Evolutionary conservation across 2,329 filamentous ascomycete genomes (phyloP).

Genomic region (Ophidiomyces ophidiicola): DNA sequence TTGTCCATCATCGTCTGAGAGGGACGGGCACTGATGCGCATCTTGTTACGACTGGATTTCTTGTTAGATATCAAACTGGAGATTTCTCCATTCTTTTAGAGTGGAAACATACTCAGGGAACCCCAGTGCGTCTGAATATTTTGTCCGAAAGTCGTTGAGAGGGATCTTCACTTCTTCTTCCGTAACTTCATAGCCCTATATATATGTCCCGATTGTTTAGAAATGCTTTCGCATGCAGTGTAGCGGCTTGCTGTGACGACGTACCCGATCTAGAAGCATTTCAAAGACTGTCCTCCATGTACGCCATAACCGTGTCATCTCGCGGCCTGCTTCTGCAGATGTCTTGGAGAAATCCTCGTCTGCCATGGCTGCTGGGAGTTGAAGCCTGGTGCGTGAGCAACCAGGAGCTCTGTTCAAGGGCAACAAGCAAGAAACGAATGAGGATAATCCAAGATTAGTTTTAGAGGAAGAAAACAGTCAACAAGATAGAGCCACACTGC

Average conservation of each 20-base stretch:
- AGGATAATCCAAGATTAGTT: too few relatives aligned
- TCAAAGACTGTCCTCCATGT: conserved; percentile 88
- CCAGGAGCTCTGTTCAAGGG: too few relatives aligned
- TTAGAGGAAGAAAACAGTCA: too few relatives aligned
- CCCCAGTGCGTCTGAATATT: conserved; percentile 62
- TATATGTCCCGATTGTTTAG: neutral
- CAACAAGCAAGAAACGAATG: too few relatives aligned
- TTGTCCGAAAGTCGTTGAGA: conserved; percentile 63
- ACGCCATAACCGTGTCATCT: conserved; percentile 67
- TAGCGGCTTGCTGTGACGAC: conserved; percentile 28
- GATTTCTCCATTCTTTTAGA: neutral
- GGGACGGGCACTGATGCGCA: conserved; percentile 80
- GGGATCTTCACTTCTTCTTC: conserved; percentile 81
- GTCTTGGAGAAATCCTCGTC: conserved; percentile 29
- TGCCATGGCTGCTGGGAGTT: conserved; percentile 20
- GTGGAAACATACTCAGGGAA: conserved; percentile 54
- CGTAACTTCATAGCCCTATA: conserved; percentile 79
- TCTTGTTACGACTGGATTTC: conserved; percentile 59
- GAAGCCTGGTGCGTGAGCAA: too few relatives aligned
- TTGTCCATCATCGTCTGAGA: conserved; percentile 73
- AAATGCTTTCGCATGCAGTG: neutral
- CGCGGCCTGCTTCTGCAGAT: conserved; percentile 30
- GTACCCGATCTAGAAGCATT: conserved; percentile 83
- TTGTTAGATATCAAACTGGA: conserved; percentile 13
- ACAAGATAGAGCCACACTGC: too few relatives aligned